A percentile compares a stretch with the other conserved stretches of the same genome.
Conservation (phyloP, 129 eudicot genomes). For the Ambrosia artemisiifolia region DNA sequence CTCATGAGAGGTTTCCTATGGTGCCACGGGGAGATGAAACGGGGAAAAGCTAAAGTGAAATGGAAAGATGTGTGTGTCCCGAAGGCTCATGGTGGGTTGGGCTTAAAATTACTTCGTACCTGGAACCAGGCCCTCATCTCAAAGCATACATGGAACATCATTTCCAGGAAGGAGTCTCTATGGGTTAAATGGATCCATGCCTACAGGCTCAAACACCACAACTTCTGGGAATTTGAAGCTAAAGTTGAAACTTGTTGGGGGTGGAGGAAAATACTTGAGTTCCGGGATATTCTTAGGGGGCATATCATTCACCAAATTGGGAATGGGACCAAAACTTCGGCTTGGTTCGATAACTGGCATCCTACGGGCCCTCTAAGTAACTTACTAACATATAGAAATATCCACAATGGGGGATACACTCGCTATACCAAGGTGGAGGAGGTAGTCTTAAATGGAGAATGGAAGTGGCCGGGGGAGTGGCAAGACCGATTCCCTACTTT, state of each 20-base stretch:
- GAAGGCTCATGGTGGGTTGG: background rate
- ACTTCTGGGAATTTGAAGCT: background rate
- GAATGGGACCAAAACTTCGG: background rate
- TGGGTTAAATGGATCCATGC: background rate
- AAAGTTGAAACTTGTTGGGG: background rate
- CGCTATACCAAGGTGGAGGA: background rate
- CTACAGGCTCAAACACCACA: background rate
- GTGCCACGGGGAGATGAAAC: background rate
- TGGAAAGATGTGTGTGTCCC: background rate
- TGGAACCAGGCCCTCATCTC: background rate
- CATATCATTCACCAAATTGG: background rate
- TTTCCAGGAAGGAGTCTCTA: background rate
- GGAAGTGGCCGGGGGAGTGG: background rate
- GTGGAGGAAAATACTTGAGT: background rate
- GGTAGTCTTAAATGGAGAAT: background rate
- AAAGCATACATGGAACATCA: background rate
- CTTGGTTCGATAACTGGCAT: background rate
- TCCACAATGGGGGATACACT: no score
- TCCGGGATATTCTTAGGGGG: background rate
- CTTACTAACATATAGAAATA: background rate
- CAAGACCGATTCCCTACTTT: background rate
- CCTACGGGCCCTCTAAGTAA: background rate
- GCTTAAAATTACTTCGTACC: background rate
- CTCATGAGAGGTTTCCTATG: background rate
- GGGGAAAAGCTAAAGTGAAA: background rate